Conservation (phyloP, 176 grass and related monocot genomes). For the Avena insularis region DNA sequence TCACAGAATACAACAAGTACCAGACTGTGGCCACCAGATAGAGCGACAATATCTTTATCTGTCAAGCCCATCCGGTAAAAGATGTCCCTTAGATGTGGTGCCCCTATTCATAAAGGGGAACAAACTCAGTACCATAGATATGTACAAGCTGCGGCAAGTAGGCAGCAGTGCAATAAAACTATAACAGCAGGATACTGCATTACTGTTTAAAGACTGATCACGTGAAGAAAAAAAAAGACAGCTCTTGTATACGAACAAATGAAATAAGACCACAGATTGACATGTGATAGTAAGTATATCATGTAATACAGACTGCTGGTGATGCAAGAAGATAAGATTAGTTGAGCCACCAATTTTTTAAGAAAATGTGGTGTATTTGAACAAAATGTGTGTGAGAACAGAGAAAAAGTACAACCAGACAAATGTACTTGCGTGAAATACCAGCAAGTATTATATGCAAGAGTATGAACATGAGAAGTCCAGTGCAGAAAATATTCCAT, state of each 20-base stretch:
- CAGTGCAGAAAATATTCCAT: background rate
- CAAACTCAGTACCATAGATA: constrained; percentile 23
- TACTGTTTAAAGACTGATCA: background rate
- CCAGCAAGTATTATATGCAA: background rate
- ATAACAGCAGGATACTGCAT: background rate
- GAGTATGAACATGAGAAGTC: background rate
- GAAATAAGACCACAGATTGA: constrained; percentile 1
- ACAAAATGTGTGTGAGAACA: background rate
- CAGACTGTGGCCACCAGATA: constrained; percentile 88
- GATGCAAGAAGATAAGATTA: constrained; percentile 1
- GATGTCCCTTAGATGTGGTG: constrained; percentile 83
- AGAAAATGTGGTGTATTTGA: constrained; percentile 16
- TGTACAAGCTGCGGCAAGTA: background rate
- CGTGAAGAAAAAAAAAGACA: background rate
- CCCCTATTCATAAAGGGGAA: constrained; percentile 52
- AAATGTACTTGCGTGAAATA: constrained; percentile 10
- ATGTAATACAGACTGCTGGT: background rate
- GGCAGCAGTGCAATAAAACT: constrained; percentile 5
- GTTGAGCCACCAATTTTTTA: background rate
- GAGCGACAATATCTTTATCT: constrained; percentile 95
- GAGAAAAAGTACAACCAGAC: background rate
- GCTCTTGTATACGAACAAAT: background rate
- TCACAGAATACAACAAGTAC: constrained; percentile 45
- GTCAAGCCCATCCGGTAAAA: constrained; percentile 91
- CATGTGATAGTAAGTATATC: background rate